Base-by-base conservation (phyloP, 2,329 filamentous ascomycete genomes). In the Capronia coronata region DNA sequence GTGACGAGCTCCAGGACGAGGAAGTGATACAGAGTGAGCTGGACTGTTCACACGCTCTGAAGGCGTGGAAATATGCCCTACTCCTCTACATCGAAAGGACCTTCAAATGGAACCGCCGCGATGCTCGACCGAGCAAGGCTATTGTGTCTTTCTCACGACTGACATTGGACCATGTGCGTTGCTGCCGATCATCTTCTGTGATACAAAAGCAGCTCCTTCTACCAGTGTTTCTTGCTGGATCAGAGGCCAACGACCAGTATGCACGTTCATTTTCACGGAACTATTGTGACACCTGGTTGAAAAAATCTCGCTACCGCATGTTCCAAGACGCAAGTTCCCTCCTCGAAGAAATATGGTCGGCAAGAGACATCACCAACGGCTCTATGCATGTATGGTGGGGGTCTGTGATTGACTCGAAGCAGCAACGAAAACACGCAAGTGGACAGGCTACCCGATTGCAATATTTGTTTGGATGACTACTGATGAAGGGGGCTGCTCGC, bases 191-290 rank as follows among this genome's bases (percentile, higher is more conserved):
- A 8, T 21, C 29, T 13, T 35, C 42, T 37, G 14, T 44, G 14
- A 49, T 57, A 29, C 44, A 54, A 43, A 49, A 52, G 39, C 41
- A 57, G 40, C 19, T 52, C 19, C 29, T 52, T 1, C 46, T 54
- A 39, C 25, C 46, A 5, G 23, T 49, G 11, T 49, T 52, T 27
- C 14, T 48, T 3, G 51, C 51, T 3, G 51, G 51, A 4, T 39
- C 18, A 8, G 51, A 53, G 37, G 35, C 43, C 11, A 43, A 39
- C 16, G 23, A 21, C 19, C 7, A 11, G 2, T n/a, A 14, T 2
- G 38, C 47, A 19, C 42, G 47, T 3, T 32, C 40, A 21, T 38
- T 49, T 9, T 39, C 30, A 2, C 27, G 22, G 16, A 43, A 53
- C 4, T 53, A 39, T 39, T 53, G 51, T 22, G 10, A 21, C 18